phyloP scores from a whole-genome alignment of 2,329 filamentous ascomycete genomes.

The Ascochyta rabiei region DNA sequence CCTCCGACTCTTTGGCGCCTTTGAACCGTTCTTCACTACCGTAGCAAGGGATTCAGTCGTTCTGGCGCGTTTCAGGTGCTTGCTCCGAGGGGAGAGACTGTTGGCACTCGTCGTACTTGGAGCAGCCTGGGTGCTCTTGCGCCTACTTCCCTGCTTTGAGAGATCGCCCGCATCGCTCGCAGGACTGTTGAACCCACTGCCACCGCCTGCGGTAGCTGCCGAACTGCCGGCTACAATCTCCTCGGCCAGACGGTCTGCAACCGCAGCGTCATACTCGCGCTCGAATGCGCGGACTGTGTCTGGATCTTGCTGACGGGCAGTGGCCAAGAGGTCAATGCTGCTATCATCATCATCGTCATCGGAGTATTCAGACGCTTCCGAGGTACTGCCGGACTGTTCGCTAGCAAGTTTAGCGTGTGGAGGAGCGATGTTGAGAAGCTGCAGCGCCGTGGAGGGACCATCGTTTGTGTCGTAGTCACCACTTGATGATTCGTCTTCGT shows the following conservation, averaged over 20 bases:
- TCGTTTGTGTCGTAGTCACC: constrained; percentile 25
- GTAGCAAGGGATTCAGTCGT: constrained; percentile 12
- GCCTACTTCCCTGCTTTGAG: neutral
- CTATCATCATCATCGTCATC: constrained; percentile 45
- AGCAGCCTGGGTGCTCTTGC: neutral
- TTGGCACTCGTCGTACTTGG: constrained; percentile 4
- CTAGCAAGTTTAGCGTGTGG: neutral
- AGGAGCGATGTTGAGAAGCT: constrained; percentile 36
- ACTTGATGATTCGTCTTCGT: constrained; percentile 46
- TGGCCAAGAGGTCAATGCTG: constrained; percentile 53
- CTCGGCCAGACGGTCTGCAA: constrained; percentile 56
- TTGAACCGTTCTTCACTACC: constrained; percentile 1
- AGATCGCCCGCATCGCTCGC: neutral
- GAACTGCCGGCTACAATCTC: constrained; percentile 57
- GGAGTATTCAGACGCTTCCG: constrained; percentile 35
- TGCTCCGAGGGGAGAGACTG: constrained; percentile 4
- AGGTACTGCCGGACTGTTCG: constrained; percentile 13
- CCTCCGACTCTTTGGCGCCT: constrained; percentile 8
- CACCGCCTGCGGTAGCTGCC: constrained; percentile 56
- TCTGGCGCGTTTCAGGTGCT: constrained; percentile 21
- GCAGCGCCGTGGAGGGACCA: constrained; percentile 33
- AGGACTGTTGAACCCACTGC: constrained; percentile 55
- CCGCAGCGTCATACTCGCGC: constrained; percentile 54
- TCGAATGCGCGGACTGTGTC: constrained; percentile 49
- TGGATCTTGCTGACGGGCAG: constrained; percentile 52